Percentiles rank a stretch among this genome's conserved stretches.
phyloP scores from a whole-genome alignment of 2,329 filamentous ascomycete genomes.

The Sporothrix sp. region DNA sequence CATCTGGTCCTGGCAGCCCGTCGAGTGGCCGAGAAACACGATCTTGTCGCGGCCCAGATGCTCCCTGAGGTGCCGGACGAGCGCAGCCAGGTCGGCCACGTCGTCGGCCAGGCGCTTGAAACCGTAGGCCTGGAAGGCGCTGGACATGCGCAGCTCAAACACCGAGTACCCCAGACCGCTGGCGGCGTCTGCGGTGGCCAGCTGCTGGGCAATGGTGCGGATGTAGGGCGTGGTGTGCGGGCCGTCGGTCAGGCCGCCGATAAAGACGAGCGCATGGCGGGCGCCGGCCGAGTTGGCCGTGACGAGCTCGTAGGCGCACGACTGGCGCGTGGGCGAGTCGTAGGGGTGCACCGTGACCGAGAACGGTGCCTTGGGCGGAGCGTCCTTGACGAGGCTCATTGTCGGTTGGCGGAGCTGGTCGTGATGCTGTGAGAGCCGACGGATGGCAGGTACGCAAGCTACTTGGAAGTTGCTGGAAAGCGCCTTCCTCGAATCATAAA shows the following conservation, averaged over 20 bases:
- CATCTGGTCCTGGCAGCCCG: constrained; percentile 51
- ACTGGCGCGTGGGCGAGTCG: constrained; percentile 17
- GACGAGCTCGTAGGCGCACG: constrained; percentile 21
- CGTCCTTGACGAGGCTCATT: too few species aligned
- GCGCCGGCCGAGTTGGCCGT: constrained; percentile 11
- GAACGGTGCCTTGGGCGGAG: constrained; percentile 12
- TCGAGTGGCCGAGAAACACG: constrained; percentile 49
- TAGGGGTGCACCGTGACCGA: constrained; percentile 22
- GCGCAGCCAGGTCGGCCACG: constrained; percentile 41
- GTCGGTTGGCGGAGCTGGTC: too few species aligned
- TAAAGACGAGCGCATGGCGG: constrained; percentile 54
- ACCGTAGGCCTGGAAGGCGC: constrained; percentile 45
- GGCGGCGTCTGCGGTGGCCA: constrained; percentile 28
- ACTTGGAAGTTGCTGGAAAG: too few species aligned
- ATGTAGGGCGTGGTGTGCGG: constrained; percentile 55
- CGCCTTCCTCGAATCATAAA: too few species aligned
- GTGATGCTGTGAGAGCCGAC: neutral
- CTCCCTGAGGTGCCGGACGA: constrained; percentile 44
- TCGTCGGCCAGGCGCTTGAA: constrained; percentile 41
- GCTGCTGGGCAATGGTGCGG: constrained; percentile 34
- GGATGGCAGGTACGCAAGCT: neutral
- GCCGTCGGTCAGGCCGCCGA: constrained; percentile 62
- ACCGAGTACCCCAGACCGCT: constrained; percentile 37
- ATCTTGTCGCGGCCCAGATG: constrained; percentile 40
- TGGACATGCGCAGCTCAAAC: constrained; percentile 47